A percentile compares a stretch with the other conserved stretches of the same genome.
Conservation (phyloP, 1,284 basidiomycete genomes). For the Psilocybe mexicana region DNA sequence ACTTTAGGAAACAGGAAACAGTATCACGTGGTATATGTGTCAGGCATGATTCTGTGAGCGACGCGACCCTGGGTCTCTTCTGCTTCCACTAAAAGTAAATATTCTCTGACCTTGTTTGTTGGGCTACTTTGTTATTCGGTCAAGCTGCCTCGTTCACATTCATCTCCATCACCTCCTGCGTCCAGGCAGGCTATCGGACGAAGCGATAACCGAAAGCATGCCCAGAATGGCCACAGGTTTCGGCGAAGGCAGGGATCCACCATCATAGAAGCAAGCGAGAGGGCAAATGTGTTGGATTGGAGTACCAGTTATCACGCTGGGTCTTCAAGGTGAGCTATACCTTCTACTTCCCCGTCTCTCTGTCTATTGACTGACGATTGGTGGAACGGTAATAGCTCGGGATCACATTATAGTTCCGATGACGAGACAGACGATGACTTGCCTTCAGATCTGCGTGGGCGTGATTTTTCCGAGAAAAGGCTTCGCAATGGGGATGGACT, state of each 20-base stretch:
- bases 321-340: conserved; percentile 59
- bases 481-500: conserved; percentile 14
- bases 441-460: conserved; percentile 39
- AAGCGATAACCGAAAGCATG: conserved; percentile 41
- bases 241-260: conserved; percentile 37
- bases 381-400: conserved; percentile 38
- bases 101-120: not conserved
- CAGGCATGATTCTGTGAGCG: not conserved
- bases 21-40: not conserved
- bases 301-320: conserved; percentile 86
- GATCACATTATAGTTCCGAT: conserved; percentile 46
- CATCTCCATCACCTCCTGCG: conserved; percentile 71
- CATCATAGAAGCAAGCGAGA: conserved; percentile 21
- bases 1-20: too few relatives aligned
- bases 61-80: not conserved
- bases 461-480: conserved; percentile 31
- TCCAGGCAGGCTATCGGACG: conserved; percentile 45
- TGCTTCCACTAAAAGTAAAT: not conserved
- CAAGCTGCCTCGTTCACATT: conserved; percentile 77
- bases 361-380: conserved; percentile 1
- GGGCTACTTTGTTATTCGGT: conserved; percentile 8
- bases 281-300: conserved; percentile 51
- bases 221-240: conserved; percentile 35
- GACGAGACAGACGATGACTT: conserved; percentile 48
- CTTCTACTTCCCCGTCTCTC: not conserved